Conservation (phyloP, 352 stramenopile genomes). For the Pythium coloratum region DNA sequence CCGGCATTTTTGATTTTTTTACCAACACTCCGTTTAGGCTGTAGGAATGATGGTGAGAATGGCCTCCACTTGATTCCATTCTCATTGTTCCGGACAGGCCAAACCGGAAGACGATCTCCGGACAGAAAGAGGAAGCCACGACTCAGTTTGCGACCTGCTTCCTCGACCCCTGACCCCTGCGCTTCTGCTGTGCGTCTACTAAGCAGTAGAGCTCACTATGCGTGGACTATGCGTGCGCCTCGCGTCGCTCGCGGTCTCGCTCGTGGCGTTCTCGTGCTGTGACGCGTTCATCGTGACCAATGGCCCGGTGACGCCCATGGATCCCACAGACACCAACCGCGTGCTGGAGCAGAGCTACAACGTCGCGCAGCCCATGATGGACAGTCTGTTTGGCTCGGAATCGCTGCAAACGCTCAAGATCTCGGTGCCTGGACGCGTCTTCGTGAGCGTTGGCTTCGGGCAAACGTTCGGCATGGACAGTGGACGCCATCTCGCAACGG, state of each 20-base stretch:
- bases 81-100: too few relatives aligned
- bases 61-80: too few relatives aligned
- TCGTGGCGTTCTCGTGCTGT: background rate
- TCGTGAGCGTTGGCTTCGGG: conserved; percentile 36
- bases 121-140: too few relatives aligned
- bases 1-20: too few relatives aligned
- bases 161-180: background rate
- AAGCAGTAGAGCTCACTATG: background rate
- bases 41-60: too few relatives aligned
- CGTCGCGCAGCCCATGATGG: conserved; percentile 10
- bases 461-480: background rate
- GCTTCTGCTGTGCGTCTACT: background rate
- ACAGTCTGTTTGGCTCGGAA: conserved; percentile 12
- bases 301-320: background rate
- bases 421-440: conserved; percentile 51
- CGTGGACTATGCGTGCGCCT: background rate
- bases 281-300: conserved; percentile 16
- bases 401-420: conserved; percentile 43
- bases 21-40: too few relatives aligned
- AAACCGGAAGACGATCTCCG: too few relatives aligned
- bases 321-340: conserved; percentile 5
- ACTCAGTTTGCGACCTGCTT: background rate
- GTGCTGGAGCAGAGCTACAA: conserved; percentile 20
- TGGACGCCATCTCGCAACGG: conserved; percentile 1
- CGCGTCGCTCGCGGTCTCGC: background rate